phyloP scores from a whole-genome alignment of 2,329 filamentous ascomycete species.

The Graphilbum ipis-grandicollis region DNA sequence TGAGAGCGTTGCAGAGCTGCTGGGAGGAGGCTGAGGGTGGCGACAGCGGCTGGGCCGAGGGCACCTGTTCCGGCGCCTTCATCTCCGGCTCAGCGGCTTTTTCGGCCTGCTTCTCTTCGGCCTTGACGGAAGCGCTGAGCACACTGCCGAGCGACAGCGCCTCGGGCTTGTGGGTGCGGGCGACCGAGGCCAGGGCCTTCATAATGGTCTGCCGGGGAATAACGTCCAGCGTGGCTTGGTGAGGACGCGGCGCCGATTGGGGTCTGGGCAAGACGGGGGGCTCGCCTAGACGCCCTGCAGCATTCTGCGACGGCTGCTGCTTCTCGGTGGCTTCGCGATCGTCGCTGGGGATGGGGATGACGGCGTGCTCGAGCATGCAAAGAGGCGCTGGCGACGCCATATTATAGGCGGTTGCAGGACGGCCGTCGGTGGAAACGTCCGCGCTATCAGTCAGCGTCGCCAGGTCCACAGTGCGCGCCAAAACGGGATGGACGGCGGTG shows the following conservation, averaged over 20 bases:
- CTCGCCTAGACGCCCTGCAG: too few relatives aligned
- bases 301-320: too few relatives aligned
- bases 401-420: too few relatives aligned
- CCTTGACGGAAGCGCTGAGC: constrained; percentile 23
- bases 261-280: background rate
- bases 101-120: too few relatives aligned
- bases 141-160: constrained; percentile 45
- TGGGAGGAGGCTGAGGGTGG: constrained; percentile 31
- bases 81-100: background rate
- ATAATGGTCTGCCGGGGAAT: constrained; percentile 67
- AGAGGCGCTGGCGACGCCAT: too few relatives aligned
- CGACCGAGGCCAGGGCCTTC: constrained; percentile 59
- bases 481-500: background rate
- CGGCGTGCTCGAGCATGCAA: too few relatives aligned
- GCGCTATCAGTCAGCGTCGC: too few relatives aligned
- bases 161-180: constrained; percentile 42
- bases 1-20: constrained; percentile 44
- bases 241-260: constrained; percentile 9
- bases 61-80: background rate
- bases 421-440: too few relatives aligned
- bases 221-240: constrained; percentile 38
- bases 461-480: background rate
- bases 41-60: background rate
- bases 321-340: too few relatives aligned
- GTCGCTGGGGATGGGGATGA: too few relatives aligned